Conservation (phyloP, 2,329 filamentous ascomycete species). For the Setomelanomma holmii region DNA sequence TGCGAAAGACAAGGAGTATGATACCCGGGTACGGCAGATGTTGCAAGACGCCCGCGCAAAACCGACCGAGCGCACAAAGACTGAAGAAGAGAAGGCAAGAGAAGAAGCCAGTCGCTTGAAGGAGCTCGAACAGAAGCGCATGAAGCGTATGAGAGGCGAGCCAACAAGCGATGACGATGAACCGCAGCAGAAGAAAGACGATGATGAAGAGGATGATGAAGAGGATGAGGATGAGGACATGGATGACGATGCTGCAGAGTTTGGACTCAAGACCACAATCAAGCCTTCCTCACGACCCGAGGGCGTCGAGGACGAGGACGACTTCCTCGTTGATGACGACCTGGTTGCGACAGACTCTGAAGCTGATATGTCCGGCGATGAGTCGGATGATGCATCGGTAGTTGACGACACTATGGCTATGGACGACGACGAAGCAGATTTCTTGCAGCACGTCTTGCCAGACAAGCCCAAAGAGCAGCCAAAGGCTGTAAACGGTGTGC, state of each 20-base stretch:
- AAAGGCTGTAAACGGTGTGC: slow-evolving; percentile 52
- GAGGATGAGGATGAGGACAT: slow-evolving; percentile 37
- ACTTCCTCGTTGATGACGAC: slow-evolving; percentile 89
- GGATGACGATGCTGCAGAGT: slow-evolving; percentile 65
- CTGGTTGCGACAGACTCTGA: slow-evolving; percentile 81
- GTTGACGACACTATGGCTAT: slow-evolving; percentile 48
- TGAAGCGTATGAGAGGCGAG: slow-evolving; percentile 87
- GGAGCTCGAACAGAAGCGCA: slow-evolving; percentile 81
- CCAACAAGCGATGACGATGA: slow-evolving; percentile 73
- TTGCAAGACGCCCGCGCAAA: slow-evolving; percentile 83
- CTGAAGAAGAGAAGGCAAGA: slow-evolving; percentile 54
- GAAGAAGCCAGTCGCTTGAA: slow-evolving; percentile 79
- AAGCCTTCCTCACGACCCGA: slow-evolving; percentile 51
- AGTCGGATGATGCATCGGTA: slow-evolving; percentile 39
- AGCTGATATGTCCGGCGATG: slow-evolving; percentile 44
- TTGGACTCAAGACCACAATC: slow-evolving; percentile 66
- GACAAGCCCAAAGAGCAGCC: slow-evolving; percentile 29
- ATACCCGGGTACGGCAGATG: slow-evolving; percentile 80
- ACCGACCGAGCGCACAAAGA: slow-evolving; percentile 88
- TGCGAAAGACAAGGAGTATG: slow-evolving; percentile 85
- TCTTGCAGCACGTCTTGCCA: slow-evolving; percentile 53
- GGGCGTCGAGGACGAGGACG: slow-evolving; percentile 84
- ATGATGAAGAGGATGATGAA: slow-evolving; percentile 31
- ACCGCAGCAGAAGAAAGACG: slow-evolving; percentile 52
- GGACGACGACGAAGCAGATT: slow-evolving; percentile 58